phyloP scores from a whole-genome alignment of 2,329 filamentous ascomycete species.

The Diplocarpon mali region DNA sequence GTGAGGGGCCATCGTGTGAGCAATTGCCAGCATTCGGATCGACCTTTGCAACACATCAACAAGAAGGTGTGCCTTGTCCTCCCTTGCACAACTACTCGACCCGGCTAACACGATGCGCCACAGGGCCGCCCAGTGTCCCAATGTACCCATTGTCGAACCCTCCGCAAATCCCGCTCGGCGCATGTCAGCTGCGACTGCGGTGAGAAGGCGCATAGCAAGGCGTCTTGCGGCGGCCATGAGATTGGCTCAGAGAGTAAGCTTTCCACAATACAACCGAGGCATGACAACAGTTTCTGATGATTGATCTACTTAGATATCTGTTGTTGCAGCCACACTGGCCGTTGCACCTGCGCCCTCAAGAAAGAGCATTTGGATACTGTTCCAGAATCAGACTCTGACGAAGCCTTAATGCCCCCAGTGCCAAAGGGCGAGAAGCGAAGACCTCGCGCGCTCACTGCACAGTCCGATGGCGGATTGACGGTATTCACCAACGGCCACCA shows the following conservation, averaged over 20 bases:
- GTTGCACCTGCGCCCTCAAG: conserved; percentile 54
- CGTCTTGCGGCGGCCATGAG: conserved; percentile 42
- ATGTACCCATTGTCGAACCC: conserved; percentile 90
- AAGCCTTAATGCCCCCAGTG: conserved; percentile 33
- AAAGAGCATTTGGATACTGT: conserved; percentile 54
- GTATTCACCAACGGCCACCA: conserved; percentile 56
- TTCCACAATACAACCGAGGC: conserved; percentile 17
- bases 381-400: conserved; percentile 51
- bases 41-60: conserved; percentile 86
- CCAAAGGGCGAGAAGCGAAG: conserved; percentile 33
- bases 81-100: not conserved
- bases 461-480: conserved; percentile 45
- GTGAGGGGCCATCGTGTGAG: conserved; percentile 97
- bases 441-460: conserved; percentile 49
- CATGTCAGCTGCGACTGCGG: conserved; percentile 97
- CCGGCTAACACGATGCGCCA: conserved; percentile 1
- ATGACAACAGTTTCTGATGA: conserved; percentile 25
- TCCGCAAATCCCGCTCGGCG: conserved; percentile 90
- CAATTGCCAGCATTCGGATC: conserved; percentile 93
- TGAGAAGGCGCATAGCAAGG: conserved; percentile 61
- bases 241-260: conserved; percentile 29
- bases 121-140: conserved; percentile 86
- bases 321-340: conserved; percentile 58
- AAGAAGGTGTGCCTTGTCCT: conserved; percentile 48
- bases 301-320: conserved; percentile 43